Evolutionary conservation across 495 filamentous ascomycete species (phyloP).

Genomic region (Xylaria longipes): DNA sequence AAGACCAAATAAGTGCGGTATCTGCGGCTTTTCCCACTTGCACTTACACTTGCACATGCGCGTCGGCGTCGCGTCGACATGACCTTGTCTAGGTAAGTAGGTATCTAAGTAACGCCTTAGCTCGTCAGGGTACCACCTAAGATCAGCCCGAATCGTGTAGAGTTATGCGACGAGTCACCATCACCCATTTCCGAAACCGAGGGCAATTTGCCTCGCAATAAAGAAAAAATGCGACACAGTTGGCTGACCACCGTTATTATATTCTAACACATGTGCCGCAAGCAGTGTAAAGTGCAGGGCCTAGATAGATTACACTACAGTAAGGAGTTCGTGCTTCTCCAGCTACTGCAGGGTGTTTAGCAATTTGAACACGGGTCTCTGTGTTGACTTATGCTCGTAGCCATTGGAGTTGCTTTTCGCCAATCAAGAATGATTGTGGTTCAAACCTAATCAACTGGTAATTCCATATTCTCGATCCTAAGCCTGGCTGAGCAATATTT

Average conservation of each 20-base stretch:
- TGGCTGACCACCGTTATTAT: background rate
- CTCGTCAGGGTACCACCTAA: background rate
- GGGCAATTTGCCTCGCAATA: background rate
- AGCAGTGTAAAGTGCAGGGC: background rate
- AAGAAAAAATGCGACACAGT: background rate
- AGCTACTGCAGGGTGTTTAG: background rate
- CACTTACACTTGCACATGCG: background rate
- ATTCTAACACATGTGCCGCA: conserved; percentile 2
- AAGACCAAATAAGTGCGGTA: background rate
- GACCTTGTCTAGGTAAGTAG: background rate
- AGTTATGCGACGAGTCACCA: conserved; percentile 12
- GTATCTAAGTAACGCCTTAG: background rate
- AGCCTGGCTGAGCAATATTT: background rate
- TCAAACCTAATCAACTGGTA: background rate
- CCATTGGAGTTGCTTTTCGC: background rate
- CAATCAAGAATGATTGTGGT: background rate
- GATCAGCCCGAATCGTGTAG: background rate
- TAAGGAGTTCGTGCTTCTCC: background rate
- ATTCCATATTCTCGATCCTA: background rate
- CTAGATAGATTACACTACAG: background rate
- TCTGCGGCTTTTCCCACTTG: conserved; percentile 9
- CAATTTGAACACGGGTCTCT: background rate
- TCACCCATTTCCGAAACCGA: background rate
- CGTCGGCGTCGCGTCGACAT: conserved; percentile 2
- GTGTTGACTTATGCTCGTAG: background rate